These are phyloP conservation scores for Inosperma sp. DNA, from an alignment of 768 basidiomycete species.

Conservation along the genomic window DNA sequence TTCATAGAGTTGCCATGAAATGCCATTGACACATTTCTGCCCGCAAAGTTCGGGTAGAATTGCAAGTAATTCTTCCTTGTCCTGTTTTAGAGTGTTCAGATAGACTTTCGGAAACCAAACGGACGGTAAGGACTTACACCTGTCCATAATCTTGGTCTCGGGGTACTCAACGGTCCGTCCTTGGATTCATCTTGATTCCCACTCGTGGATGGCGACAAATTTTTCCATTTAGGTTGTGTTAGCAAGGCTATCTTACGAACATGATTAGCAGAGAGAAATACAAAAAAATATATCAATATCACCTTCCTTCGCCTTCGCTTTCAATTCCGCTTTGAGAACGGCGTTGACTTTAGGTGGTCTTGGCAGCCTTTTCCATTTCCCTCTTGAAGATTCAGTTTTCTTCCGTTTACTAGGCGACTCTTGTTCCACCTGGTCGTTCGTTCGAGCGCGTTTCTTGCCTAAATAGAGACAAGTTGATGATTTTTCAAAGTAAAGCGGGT, in stretches of 20 bases:
- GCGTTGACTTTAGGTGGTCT: constrained; percentile 1
- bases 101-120: background rate
- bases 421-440: background rate
- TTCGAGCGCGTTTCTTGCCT: constrained; percentile 5
- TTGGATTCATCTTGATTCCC: background rate
- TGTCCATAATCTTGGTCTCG: constrained; percentile 27
- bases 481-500: background rate
- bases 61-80: constrained; percentile 27
- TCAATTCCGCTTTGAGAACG: constrained; percentile 2
- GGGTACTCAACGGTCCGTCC: background rate
- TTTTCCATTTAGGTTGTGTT: constrained; percentile 11
- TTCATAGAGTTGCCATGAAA: constrained; percentile 26
- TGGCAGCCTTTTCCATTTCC: background rate
- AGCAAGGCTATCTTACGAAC: background rate
- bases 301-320: constrained; percentile 2
- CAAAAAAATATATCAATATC: background rate
- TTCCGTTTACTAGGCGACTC: background rate
- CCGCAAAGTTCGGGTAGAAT: constrained; percentile 29
- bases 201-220: background rate
- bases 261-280: background rate
- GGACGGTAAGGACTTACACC: constrained; percentile 18
- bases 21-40: constrained; percentile 24
- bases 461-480: background rate
- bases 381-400: background rate
- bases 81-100: constrained; percentile 16